phyloP scores from a whole-genome alignment of 805 yeast genomes.

The Hanseniaspora lindneri region DNA sequence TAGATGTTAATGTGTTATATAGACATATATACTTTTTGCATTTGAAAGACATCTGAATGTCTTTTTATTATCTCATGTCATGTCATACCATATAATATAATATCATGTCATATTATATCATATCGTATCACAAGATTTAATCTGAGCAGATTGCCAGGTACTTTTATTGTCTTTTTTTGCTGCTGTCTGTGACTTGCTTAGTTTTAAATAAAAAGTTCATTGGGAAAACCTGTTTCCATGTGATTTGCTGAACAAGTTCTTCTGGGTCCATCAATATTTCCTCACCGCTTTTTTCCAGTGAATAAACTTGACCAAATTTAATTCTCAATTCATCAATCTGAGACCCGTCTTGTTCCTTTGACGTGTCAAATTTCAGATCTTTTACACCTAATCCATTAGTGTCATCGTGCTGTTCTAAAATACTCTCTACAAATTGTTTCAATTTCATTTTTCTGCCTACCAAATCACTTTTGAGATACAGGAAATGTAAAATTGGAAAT shows the following conservation, averaged over 20 bases:
- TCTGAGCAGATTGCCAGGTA: background rate
- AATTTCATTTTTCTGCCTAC: slow-evolving; percentile 48
- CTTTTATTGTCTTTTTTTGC: background rate
- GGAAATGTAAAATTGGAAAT: slow-evolving; percentile 46
- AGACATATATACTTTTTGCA: too few relatives aligned
- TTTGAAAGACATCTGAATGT: too few relatives aligned
- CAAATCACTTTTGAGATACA: slow-evolving; percentile 42
- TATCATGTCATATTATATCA: too few relatives aligned
- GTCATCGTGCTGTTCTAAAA: slow-evolving; percentile 44
- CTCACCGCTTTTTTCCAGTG: slow-evolving; percentile 36
- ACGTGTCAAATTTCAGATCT: slow-evolving; percentile 33
- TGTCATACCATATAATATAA: too few relatives aligned
- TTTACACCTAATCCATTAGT: slow-evolving; percentile 41
- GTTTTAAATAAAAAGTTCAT: slow-evolving; percentile 6
- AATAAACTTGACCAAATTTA: slow-evolving; percentile 46
- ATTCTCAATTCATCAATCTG: slow-evolving; percentile 45
- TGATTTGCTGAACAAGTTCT: background rate
- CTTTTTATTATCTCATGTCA: too few relatives aligned
- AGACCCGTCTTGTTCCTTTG: slow-evolving; percentile 33
- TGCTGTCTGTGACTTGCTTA: background rate
- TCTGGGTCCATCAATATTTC: slow-evolving; percentile 28
- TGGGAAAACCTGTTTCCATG: slow-evolving; percentile 15
- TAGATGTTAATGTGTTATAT: too few relatives aligned
- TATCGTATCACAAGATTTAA: too few relatives aligned
- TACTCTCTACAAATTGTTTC: slow-evolving; percentile 37